Conservation (phyloP, 306 rosid genomes). For the Amphicarpaea edgeworthii region DNA sequence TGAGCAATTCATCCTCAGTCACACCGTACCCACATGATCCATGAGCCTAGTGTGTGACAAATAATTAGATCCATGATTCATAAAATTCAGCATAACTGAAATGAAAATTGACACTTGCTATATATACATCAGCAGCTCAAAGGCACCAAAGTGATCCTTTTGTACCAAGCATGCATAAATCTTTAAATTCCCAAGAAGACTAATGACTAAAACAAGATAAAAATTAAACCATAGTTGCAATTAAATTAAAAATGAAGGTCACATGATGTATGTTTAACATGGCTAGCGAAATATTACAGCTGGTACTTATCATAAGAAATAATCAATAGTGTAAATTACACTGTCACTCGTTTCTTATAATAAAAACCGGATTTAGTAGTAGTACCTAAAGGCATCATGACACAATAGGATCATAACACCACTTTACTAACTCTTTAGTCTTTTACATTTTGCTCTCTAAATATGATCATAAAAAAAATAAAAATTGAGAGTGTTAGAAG, state of each 20-base stretch:
- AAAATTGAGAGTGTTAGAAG: not conserved
- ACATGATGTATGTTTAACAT: slow-evolving; percentile 36
- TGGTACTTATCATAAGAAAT: too few species aligned
- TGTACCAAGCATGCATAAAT: not conserved
- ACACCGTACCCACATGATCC: slow-evolving; percentile 48
- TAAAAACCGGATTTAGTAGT: too few species aligned
- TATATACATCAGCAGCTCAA: not conserved
- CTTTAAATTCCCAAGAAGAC: not conserved
- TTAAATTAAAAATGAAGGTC: slow-evolving; percentile 1
- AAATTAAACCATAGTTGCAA: not conserved
- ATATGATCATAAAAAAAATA: not conserved
- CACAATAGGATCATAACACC: slow-evolving; percentile 44
- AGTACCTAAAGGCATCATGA: not conserved
- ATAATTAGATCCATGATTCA: slow-evolving; percentile 20
- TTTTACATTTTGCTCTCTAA: slow-evolving; percentile 40
- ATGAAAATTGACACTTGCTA: not conserved
- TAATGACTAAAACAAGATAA: not conserved
- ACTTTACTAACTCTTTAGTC: not conserved
- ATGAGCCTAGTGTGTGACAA: slow-evolving; percentile 42
- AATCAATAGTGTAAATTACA: too few species aligned
- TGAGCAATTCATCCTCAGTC: slow-evolving; percentile 41
- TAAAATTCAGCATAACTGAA: not conserved
- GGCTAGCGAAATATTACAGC: slow-evolving; percentile 9
- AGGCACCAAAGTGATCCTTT: not conserved
- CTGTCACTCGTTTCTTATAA: too few species aligned